These are phyloP conservation scores for Leccinellum rugosiceps DNA, from an alignment of 768 basidiomycete species.

Conservation along the genomic window DNA sequence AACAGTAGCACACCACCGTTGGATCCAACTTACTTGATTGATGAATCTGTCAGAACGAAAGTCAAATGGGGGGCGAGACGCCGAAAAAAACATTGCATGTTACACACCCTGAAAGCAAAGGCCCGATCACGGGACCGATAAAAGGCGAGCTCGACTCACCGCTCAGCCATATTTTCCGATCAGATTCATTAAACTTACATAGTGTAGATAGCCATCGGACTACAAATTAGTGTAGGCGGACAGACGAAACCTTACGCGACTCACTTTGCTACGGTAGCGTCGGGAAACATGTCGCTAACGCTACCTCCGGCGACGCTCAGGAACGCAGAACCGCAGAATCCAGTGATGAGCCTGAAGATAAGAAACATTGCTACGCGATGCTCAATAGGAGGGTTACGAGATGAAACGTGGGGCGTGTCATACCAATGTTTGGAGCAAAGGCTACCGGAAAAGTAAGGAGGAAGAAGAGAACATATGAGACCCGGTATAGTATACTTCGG, in stretches of 20 bases:
- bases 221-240: conserved; percentile 19
- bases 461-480: conserved; percentile 60
- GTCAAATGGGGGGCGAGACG: background rate
- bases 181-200: conserved; percentile 24
- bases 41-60: conserved; percentile 49
- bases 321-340: conserved; percentile 55
- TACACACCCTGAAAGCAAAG: conserved; percentile 56
- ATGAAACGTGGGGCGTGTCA: background rate
- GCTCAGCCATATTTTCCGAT: background rate
- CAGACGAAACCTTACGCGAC: conserved; percentile 18
- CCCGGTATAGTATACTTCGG: conserved; percentile 57
- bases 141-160: conserved; percentile 43
- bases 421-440: conserved; percentile 65
- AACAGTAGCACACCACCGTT: background rate
- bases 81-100: too few species aligned
- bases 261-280: conserved; percentile 57
- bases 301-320: conserved; percentile 60
- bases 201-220: conserved; percentile 57
- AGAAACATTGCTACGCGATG: conserved; percentile 50
- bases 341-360: conserved; percentile 56
- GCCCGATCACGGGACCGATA: conserved; percentile 53
- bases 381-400: background rate
- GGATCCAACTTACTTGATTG: conserved; percentile 47
- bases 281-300: conserved; percentile 54
- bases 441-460: conserved; percentile 68